Percentiles rank a stretch among this genome's conserved stretches.
Conservation (phyloP, 2,329 filamentous ascomycete genomes). For the Sarocladium brachiariae region DNA sequence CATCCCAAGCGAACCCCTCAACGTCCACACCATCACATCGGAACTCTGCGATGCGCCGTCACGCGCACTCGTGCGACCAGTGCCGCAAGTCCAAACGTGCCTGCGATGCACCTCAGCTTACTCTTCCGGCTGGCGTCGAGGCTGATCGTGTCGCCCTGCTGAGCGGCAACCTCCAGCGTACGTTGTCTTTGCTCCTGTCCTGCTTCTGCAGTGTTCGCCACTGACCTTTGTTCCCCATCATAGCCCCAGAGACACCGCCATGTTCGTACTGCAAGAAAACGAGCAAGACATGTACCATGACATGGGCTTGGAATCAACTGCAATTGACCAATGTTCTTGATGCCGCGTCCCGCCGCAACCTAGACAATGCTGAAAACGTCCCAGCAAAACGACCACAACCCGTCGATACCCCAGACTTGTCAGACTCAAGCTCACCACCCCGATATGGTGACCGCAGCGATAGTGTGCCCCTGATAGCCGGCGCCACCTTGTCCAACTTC, state of each 20-base stretch:
- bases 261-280: slow-evolving; percentile 19
- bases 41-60: neutral
- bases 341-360: neutral
- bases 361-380: neutral
- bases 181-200: neutral
- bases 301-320: slow-evolving; percentile 15
- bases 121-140: slow-evolving; percentile 3
- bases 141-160: neutral
- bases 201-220: neutral
- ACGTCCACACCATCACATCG: neutral
- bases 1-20: neutral
- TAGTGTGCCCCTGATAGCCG: neutral
- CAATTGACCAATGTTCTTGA: slow-evolving; percentile 2
- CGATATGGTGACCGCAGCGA: slow-evolving; percentile 4
- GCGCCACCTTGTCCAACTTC: neutral
- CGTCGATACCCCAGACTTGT: neutral
- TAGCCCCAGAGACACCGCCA: slow-evolving; percentile 8
- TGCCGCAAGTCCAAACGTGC: slow-evolving; percentile 20
- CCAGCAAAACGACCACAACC: slow-evolving; percentile 2
- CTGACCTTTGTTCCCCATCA: neutral
- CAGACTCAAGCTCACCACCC: slow-evolving; percentile 1
- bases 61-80: slow-evolving; percentile 18
- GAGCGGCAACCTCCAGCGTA: slow-evolving; percentile 6
- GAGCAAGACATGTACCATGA: slow-evolving; percentile 16
- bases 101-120: slow-evolving; percentile 19